Conservation (phyloP, 495 filamentous ascomycete species). For the Neurospora pannonica region DNA sequence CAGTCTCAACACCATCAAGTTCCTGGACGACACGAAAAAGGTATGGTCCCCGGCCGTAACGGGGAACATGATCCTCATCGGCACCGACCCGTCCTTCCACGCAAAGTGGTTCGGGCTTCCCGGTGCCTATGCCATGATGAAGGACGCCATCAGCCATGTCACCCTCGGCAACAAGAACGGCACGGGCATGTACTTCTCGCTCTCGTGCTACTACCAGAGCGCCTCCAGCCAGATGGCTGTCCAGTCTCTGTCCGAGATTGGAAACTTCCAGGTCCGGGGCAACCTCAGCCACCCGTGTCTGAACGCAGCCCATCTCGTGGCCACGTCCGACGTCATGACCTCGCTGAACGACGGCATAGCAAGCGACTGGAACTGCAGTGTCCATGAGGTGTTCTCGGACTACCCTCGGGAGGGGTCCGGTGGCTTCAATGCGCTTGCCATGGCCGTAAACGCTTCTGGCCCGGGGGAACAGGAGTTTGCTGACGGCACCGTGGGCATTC, state of each 20-base stretch:
- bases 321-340: constrained; percentile 27
- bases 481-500: constrained; percentile 33
- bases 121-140: constrained; percentile 21
- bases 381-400: constrained; percentile 38
- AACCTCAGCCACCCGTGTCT: constrained; percentile 30
- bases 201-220: constrained; percentile 24
- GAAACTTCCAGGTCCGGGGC: constrained; percentile 31
- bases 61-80: constrained; percentile 23
- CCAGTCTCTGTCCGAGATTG: constrained; percentile 35
- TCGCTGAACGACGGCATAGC: constrained; percentile 31
- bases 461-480: constrained; percentile 30
- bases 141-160: constrained; percentile 17
- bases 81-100: constrained; percentile 22
- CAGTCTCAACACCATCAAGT: constrained; percentile 16
- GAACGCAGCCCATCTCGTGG: constrained; percentile 39
- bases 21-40: constrained; percentile 21
- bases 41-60: constrained; percentile 23
- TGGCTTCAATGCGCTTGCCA: constrained; percentile 38
- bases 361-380: constrained; percentile 39
- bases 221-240: constrained; percentile 19
- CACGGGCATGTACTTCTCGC: constrained; percentile 24
- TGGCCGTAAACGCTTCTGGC: constrained; percentile 32
- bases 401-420: constrained; percentile 31
- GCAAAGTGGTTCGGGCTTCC: constrained; percentile 16
- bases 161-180: constrained; percentile 13